A percentile compares a stretch with the other conserved stretches of the same genome.
Evolutionary conservation across 2,329 filamentous ascomycete genomes (phyloP).

Genomic region (Aureobasidium pullulans): DNA sequence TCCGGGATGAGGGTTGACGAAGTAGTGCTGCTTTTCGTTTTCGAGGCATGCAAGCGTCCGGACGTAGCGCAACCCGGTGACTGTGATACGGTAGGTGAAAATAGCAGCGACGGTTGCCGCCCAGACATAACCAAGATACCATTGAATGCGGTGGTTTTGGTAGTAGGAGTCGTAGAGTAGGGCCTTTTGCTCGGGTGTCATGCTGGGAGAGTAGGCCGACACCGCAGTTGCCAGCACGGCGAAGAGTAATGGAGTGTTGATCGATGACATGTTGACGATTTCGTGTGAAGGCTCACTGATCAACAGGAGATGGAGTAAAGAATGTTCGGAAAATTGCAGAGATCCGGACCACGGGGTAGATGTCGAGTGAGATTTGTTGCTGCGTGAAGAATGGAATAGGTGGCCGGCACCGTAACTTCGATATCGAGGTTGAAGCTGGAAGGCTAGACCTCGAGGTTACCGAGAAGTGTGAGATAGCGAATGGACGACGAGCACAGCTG

Average conservation of each 20-base stretch:
- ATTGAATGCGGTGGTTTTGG: conserved; percentile 27
- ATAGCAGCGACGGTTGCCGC: conserved; percentile 56
- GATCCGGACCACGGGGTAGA: background rate
- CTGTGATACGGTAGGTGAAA: conserved; percentile 58
- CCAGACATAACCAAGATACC: conserved; percentile 42
- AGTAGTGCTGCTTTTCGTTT: conserved; percentile 66
- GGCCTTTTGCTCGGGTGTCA: conserved; percentile 6
- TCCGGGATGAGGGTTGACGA: conserved; percentile 52
- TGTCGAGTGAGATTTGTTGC: background rate
- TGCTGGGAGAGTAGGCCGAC: background rate
- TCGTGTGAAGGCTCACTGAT: background rate
- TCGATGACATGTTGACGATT: background rate
- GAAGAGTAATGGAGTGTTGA: background rate
- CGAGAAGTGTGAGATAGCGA: background rate
- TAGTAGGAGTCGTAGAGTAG: conserved; percentile 14
- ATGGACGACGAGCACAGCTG: conserved; percentile 9
- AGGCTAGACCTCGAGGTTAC: background rate
- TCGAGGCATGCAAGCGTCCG: conserved; percentile 67
- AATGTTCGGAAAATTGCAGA: background rate
- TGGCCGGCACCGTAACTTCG: conserved; percentile 8
- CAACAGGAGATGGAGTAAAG: conserved; percentile 8
- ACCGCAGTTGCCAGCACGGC: conserved; percentile 3
- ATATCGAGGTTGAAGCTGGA: background rate
- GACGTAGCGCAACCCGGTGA: conserved; percentile 58
- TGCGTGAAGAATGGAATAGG: background rate